Conservation (phyloP, 495 filamentous ascomycete species). For the Entonaema liquescens region DNA sequence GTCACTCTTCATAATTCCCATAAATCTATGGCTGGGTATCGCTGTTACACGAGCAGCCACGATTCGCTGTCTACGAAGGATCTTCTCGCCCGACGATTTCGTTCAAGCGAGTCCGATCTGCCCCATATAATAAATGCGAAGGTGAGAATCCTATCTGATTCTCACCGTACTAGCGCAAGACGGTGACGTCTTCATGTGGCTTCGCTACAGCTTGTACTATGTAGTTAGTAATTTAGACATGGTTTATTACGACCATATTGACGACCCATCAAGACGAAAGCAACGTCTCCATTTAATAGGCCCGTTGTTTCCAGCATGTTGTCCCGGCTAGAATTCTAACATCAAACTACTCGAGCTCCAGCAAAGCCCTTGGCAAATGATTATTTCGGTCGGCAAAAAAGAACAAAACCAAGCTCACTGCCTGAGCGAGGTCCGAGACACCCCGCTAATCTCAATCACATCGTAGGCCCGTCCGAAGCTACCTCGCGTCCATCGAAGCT, state of each 20-base stretch:
- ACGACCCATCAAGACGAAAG: background rate
- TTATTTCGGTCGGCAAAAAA: background rate
- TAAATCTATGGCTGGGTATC: no score
- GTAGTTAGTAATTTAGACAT: background rate
- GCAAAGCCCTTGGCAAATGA: background rate
- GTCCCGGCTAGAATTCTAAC: background rate
- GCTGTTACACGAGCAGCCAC: no score
- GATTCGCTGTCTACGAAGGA: constrained; percentile 13
- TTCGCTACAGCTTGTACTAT: background rate
- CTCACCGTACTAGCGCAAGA: background rate
- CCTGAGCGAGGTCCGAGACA: background rate
- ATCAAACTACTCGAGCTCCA: background rate
- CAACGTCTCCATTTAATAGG: background rate
- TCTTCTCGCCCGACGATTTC: background rate
- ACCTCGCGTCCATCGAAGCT: background rate
- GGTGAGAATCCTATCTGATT: constrained; percentile 21
- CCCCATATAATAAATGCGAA: constrained; percentile 3
- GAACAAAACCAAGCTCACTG: background rate
- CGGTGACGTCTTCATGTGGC: constrained; percentile 1
- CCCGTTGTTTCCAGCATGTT: background rate
- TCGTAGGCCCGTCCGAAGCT: background rate
- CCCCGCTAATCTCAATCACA: constrained; percentile 1
- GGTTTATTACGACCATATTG: background rate
- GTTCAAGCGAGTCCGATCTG: constrained; percentile 10
- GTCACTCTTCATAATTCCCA: no score